Evolutionary conservation across 192 early-diverging fungal genomes (phyloP), one percentile per base, ranked within the genome.

Genomic region (Tieghemiomyces parasiticus): DNA sequence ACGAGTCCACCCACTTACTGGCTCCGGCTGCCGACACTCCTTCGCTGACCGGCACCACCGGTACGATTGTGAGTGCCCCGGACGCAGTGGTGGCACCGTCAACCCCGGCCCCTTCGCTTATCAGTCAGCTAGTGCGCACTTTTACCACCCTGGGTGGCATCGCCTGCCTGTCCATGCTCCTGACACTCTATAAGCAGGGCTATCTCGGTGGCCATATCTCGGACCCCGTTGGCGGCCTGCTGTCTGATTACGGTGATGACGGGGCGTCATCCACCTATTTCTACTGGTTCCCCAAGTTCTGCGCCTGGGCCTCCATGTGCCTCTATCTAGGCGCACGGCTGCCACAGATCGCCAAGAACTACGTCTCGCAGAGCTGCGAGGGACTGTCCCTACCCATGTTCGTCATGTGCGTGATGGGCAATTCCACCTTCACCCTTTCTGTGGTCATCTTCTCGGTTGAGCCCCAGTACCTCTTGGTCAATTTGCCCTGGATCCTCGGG

Each of bases 371-470:
- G 67, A 81, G 77, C 13, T 84, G 81, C 20, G 88, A 89, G 63
- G 90, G 90, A 2, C 73, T 92, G 45, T 83, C 82, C n/a, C 60
- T 86, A 3, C 76, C 72, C 46, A 90, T 92, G 88, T 92, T 92
- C 71, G 60, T 79, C n/a, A 88, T 86, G 69, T 79, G 80, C 24
- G 81, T 88, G 32, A 54, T 90, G 60, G 90, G 90, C 14, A 92
- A 92, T 65, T 56, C 81, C 14, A 71, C 68, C 13, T 79, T 72
- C 58, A 58, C 64, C 35, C 61, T 84, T 64, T 89, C 88, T n/a
- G 85, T 92, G 45, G 69, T 92, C 68, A 74, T 88, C 30, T 74
- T 79, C 48, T 90, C 88, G 33, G 65, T 81, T 32, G 81, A 86
- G 32, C 68, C 71, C 1, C 67, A 75, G 19, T 84, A 80, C 45